These are phyloP conservation scores for Populus hybrid DNA, from an alignment of 441 rosid species.

Conservation along the genomic window DNA sequence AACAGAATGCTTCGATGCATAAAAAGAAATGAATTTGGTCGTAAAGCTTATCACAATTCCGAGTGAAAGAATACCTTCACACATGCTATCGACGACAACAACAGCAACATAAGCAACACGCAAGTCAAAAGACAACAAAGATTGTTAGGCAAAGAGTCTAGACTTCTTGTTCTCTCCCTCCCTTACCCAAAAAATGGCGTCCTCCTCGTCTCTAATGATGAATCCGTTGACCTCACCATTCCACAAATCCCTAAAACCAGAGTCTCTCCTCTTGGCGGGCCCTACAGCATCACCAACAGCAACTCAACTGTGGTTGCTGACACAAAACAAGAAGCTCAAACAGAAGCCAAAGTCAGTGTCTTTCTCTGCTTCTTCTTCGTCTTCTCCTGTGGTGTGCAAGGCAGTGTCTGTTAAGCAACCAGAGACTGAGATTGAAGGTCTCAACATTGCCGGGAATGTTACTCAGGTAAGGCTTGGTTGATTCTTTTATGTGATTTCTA, in stretches of 20 bases:
- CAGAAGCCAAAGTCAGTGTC: slow-evolving; percentile 17
- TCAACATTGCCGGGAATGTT: slow-evolving; percentile 90
- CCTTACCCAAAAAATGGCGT: slow-evolving; percentile 17
- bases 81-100: not conserved
- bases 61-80: not conserved
- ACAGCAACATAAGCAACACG: not conserved
- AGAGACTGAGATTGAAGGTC: slow-evolving; percentile 56
- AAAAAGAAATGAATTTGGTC: not conserved
- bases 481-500: not conserved
- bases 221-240: slow-evolving; percentile 45
- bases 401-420: slow-evolving; percentile 64
- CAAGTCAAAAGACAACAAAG: not conserved
- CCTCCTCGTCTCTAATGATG: slow-evolving; percentile 35
- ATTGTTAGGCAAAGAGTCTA: too few species aligned
- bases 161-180: not conserved
- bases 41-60: not conserved
- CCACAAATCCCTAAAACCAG: slow-evolving; percentile 29
- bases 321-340: not conserved
- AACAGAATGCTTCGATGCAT: not conserved
- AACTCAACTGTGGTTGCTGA: slow-evolving; percentile 29
- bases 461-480: slow-evolving; percentile 50
- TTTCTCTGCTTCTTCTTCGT: slow-evolving; percentile 21
- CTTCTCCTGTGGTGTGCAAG: slow-evolving; percentile 54
- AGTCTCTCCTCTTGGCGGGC: slow-evolving; percentile 19
- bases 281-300: slow-evolving; percentile 22